phyloP scores from a whole-genome alignment of 495 filamentous ascomycete species.

The Sphaerosporella brunnea region DNA sequence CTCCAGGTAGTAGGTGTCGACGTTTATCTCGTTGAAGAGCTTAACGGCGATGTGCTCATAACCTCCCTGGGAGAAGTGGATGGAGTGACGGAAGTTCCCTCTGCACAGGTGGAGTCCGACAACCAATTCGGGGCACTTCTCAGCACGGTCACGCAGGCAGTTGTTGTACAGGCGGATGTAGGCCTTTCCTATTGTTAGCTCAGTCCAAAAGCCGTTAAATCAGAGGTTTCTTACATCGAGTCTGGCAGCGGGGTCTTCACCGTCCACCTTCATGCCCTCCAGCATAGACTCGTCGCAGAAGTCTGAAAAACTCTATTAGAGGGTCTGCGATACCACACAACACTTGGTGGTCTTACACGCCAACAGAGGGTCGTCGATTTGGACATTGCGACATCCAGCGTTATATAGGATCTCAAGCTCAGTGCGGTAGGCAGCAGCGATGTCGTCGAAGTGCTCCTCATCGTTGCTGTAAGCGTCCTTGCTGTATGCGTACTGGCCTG shows the following conservation, averaged over 20 bases:
- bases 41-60: constrained; percentile 67
- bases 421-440: constrained; percentile 52
- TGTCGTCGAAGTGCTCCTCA: constrained; percentile 55
- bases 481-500: constrained; percentile 41
- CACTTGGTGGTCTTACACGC: constrained; percentile 38
- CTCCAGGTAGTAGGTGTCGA: constrained; percentile 68
- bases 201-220: neutral
- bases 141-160: constrained; percentile 41
- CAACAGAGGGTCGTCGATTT: constrained; percentile 60
- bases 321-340: neutral
- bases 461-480: constrained; percentile 46
- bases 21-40: constrained; percentile 57
- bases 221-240: constrained; percentile 31
- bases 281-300: constrained; percentile 67
- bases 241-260: constrained; percentile 43
- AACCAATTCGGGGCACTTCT: constrained; percentile 40
- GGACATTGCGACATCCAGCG: constrained; percentile 50
- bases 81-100: constrained; percentile 55
- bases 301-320: constrained; percentile 30
- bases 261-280: constrained; percentile 43
- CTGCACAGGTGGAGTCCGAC: constrained; percentile 57
- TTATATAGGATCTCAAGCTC: constrained; percentile 51
- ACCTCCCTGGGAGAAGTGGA: constrained; percentile 65
- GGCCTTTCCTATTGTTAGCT: constrained; percentile 24
- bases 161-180: constrained; percentile 68